Percentiles rank a stretch among this genome's conserved stretches.
Conservation (phyloP, 2,329 filamentous ascomycete genomes). For the Trichoderma brevicompactum region DNA sequence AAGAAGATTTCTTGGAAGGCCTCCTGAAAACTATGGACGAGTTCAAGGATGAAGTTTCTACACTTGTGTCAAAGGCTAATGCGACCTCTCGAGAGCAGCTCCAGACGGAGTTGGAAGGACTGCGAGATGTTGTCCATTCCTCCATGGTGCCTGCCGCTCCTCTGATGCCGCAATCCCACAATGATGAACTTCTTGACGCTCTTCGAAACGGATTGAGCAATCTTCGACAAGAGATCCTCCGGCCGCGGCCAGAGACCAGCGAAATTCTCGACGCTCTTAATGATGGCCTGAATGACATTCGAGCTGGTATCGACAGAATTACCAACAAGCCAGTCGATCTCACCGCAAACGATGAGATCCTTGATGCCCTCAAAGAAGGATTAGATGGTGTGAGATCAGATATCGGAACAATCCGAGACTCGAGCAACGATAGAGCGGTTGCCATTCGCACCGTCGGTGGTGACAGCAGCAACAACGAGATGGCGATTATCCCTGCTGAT, state of each 20-base stretch:
- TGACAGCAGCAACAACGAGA: constrained; percentile 33
- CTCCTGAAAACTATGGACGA: constrained; percentile 68
- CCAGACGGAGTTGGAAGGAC: constrained; percentile 79
- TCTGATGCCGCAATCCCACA: constrained; percentile 46
- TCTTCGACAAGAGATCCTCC: constrained; percentile 74
- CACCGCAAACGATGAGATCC: constrained; percentile 84
- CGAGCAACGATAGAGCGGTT: constrained; percentile 55
- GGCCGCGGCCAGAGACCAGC: constrained; percentile 71
- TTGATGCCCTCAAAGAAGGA: constrained; percentile 84
- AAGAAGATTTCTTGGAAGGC: constrained; percentile 77
- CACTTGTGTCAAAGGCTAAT: constrained; percentile 35
- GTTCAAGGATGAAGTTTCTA: constrained; percentile 65
- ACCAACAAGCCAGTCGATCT: constrained; percentile 80
- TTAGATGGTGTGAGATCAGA: constrained; percentile 76
- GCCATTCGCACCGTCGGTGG: constrained; percentile 49
- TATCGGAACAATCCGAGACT: constrained; percentile 75
- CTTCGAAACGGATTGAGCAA: constrained; percentile 74
- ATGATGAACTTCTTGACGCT: constrained; percentile 71
- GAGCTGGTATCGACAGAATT: constrained; percentile 75
- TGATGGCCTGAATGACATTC: constrained; percentile 80
- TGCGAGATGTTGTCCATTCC: constrained; percentile 76
- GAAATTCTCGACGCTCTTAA: constrained; percentile 90
- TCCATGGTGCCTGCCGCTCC: constrained; percentile 65
- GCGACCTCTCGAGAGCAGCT: constrained; percentile 65
- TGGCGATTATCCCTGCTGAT: constrained; percentile 48